Percentiles rank a stretch among this genome's conserved stretches.
These are phyloP conservation scores for Lolium rigidum DNA, from an alignment of 176 grass and related monocot genomes.

Conservation along the genomic window DNA sequence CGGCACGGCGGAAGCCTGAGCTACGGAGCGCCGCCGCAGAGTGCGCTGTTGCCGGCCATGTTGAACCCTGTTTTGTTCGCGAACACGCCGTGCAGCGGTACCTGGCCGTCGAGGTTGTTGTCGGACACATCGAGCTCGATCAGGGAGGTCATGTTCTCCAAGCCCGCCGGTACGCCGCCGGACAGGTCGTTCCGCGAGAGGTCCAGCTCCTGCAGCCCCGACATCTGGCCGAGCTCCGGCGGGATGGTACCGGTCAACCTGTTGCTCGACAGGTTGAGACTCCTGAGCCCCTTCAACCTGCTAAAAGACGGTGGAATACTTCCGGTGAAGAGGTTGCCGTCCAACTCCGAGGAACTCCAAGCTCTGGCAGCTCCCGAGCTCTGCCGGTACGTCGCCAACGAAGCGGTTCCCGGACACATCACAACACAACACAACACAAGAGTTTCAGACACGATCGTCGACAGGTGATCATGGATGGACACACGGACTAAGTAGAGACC, in stretches of 20 bases:
- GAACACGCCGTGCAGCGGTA: conserved; percentile 44
- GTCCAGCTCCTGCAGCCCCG: conserved; percentile 40
- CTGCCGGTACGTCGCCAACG: conserved; percentile 28
- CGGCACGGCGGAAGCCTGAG: conserved; percentile 28
- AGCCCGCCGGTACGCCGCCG: not conserved
- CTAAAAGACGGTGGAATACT: conserved; percentile 37
- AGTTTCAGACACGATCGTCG: too few species aligned
- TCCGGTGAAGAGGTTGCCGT: too few species aligned
- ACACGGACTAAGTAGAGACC: not conserved
- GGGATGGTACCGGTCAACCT: conserved; percentile 59
- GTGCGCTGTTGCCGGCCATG: conserved; percentile 27
- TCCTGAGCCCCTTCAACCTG: conserved; percentile 51
- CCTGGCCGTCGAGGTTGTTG: conserved; percentile 41
- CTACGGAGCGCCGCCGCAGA: conserved; percentile 37
- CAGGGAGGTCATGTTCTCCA: conserved; percentile 21
- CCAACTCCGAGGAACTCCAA: too few species aligned
- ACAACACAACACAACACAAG: too few species aligned
- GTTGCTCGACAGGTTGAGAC: conserved; percentile 47
- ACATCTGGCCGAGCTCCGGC: conserved; percentile 59
- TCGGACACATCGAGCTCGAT: conserved; percentile 41
- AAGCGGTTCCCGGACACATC: conserved; percentile 50
- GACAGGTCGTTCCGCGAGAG: conserved; percentile 47
- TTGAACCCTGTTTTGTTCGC: conserved; percentile 32
- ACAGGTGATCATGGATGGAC: not conserved
- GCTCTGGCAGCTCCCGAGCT: conserved; percentile 46